Evolutionary conservation across 2,329 filamentous ascomycete species (phyloP), one percentile per base, ranked within the genome.

Genomic region (Pezicula radicicola): DNA sequence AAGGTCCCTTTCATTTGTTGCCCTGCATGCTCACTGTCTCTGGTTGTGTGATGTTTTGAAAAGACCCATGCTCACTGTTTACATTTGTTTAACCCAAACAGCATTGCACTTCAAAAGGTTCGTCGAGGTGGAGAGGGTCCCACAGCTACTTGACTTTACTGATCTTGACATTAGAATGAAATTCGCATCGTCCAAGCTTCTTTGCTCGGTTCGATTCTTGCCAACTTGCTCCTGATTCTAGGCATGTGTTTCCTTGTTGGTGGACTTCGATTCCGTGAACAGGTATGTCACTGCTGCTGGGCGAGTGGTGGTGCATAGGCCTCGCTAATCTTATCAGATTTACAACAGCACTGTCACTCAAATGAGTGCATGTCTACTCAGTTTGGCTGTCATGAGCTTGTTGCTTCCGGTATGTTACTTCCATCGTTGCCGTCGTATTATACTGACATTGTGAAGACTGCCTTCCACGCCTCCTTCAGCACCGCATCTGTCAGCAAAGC

Each of bases 341-440:
- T 97, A 96, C 73, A 97, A 96, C 72, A 94, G 85, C 71, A 96
- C 90, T 19, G 90, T 96, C 53, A 96, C 91, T 1, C 91, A 97
- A 68, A 96, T 96, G 90, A 96, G 91, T 67, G 92, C 92, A 48
- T 96, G 91, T 72, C 77, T 97, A 61, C 81, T 97, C 60, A 95
- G 90, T 75, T 71, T 96, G 70, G 92, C 89, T 65, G 92, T 96
- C 55, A 92, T 90, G 71, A 96, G 91, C 74, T 76, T 96, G 19
- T 80, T 96, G 25, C 73, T 97, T 12, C 91, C 92, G 1, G 87
- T 88, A 71, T 61, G 81, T 71, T 13, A 4, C 21, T 36, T 8
- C 13, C 9, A n/a, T 35, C n/a, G 16, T 15, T 12, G 16, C 27
- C 3, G 10, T 15, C 2, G 21, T 21, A 9, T 16, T 27, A 19